Evolutionary conservation across 2,329 filamentous ascomycete genomes (phyloP).

Genomic region (Grosmannia penicillata): DNA sequence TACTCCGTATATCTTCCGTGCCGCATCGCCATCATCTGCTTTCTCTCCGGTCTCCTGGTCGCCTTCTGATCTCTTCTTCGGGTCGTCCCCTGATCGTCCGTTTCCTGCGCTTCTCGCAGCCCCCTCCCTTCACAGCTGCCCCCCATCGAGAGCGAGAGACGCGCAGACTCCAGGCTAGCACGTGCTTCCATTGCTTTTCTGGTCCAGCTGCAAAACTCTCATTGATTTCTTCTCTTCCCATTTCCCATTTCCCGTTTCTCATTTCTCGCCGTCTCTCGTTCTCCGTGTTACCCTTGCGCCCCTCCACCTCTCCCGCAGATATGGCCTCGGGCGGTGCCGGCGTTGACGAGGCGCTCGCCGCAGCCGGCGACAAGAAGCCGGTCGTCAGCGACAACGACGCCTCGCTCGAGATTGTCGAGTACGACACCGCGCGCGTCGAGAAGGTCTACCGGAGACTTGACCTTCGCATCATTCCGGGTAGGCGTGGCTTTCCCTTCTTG

Average conservation of each 20-base stretch:
- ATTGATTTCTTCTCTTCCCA: not conserved
- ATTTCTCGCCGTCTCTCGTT: not conserved
- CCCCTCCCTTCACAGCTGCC: too few relatives aligned
- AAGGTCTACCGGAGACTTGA: conserved; percentile 43
- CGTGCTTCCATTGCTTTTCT: conserved; percentile 36
- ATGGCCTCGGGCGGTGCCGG: too few relatives aligned
- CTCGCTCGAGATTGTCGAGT: conserved; percentile 19
- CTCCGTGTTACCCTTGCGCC: too few relatives aligned
- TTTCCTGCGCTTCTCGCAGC: too few relatives aligned
- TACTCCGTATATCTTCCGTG: too few relatives aligned
- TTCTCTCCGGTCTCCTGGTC: too few relatives aligned
- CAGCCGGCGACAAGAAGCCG: not conserved
- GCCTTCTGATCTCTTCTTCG: too few relatives aligned
- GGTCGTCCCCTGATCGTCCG: too few relatives aligned
- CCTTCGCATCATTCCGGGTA: conserved; percentile 43
- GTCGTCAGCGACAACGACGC: not conserved
- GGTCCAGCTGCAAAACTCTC: conserved; percentile 18
- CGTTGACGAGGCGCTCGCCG: not conserved
- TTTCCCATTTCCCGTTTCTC: not conserved
- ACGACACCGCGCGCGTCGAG: conserved; percentile 36
- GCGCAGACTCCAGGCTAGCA: conserved; percentile 23
- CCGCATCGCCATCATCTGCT: too few relatives aligned
- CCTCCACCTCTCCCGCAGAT: too few relatives aligned
- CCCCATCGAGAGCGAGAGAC: not conserved
- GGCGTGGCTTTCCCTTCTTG: conserved; percentile 3